These are phyloP conservation scores for Acanthamoeba polyphaga DNA, from an alignment of 208 protist species.

Conservation along the genomic window DNA sequence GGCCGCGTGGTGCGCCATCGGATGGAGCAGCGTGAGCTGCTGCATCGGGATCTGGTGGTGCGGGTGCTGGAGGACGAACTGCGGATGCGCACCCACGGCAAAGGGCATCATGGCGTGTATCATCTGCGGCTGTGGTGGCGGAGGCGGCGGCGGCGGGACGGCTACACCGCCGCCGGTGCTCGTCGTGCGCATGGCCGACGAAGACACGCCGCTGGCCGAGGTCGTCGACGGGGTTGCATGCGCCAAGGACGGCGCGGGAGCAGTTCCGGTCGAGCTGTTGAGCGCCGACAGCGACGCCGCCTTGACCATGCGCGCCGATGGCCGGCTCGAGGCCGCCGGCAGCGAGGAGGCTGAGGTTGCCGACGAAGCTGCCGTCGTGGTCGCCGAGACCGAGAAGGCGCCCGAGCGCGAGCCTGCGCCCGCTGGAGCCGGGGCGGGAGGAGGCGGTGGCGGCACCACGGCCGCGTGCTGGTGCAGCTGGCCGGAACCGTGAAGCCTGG, in stretches of 20 bases:
- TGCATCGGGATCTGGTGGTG: background rate
- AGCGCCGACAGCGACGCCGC: no score
- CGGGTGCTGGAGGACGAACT: background rate
- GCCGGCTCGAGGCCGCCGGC: background rate
- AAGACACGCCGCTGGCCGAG: background rate
- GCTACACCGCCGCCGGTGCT: background rate
- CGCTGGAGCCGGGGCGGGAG: no score
- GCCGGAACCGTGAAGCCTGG: background rate
- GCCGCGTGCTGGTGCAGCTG: background rate
- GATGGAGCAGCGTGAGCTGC: background rate
- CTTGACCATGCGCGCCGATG: background rate
- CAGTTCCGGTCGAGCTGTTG: no score
- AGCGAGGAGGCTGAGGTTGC: background rate
- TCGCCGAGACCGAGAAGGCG: no score
- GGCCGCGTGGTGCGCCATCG: background rate
- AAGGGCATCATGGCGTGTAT: constrained; percentile 22
- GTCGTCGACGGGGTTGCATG: no score
- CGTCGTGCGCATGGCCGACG: background rate
- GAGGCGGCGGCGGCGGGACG: background rate
- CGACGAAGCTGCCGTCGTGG: background rate
- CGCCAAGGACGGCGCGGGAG: no score
- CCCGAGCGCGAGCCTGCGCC: no score
- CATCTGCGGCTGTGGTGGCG: background rate
- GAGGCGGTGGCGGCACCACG: background rate
- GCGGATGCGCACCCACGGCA: background rate